Base-by-base conservation (phyloP, 805 yeast species). In the Metschnikowia reukaufii region DNA sequence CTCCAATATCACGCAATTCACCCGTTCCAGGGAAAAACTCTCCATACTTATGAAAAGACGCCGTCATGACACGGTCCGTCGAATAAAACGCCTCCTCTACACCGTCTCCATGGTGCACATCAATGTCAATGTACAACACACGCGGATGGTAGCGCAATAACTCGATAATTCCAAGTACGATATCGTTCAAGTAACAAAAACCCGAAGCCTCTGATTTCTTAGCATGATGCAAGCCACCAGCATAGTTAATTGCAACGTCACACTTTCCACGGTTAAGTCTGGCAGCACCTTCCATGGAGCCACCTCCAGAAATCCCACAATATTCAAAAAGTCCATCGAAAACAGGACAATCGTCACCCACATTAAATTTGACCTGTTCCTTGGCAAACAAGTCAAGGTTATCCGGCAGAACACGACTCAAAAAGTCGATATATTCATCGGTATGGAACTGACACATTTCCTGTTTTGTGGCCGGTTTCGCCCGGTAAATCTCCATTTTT, bases 381-480 rank as follows among this genome's bases (percentile, higher is more conserved):
- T 88, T 88, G 55, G 87, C 80, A 62, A 90, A 88, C 75, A 84
- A 70, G 50, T 89, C 95, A 66, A 89, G 75, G 63, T 89, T 91
- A 64, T 91, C 97, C 6, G 97, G 97, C 13, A 96, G 83, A 29
- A 88, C 97, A 47, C 96, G 76, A 39, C 90, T 83, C 52, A 91
- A 70, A 63, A 94, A 94, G 66, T 94, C 97, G 49, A 94, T 85
- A 66, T 94, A 94, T 67, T 94, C 99, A 67, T 94, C 98, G 2
- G 98, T 89, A 67, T 94, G 99, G 68, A 94, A 92, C 69, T 92
- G 97, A 59, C 96, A 86, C 96, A 94, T 89, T 62, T 94, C 99
- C 68, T 92, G 96, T 63, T 88, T 86, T 15, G 98, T 91, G 34
- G 99, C 99, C 1, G 98, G 97, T 66, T 90, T 91, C 36, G 98